Evolutionary conservation across 192 early-diverging fungal genomes (phyloP).

Genomic region (Backusella tuberculispora): DNA sequence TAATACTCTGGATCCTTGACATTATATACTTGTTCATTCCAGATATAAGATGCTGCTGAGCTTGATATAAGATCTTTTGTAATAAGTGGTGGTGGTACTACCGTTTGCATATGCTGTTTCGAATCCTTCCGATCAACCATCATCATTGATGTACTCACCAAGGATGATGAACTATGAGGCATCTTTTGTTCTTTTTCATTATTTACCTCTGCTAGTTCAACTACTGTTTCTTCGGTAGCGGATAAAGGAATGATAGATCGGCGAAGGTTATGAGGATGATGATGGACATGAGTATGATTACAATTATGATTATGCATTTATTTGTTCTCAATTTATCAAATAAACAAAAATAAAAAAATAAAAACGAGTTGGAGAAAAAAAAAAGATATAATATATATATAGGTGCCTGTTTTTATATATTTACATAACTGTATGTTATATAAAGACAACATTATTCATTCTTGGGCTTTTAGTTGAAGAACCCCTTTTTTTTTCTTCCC

Average conservation of each 20-base stretch:
- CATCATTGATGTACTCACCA: background rate
- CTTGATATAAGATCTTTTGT: constrained; percentile 12
- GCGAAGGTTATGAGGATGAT: background rate
- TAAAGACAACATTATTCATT: constrained; percentile 15
- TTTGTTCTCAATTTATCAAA: background rate
- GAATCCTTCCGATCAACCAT: background rate
- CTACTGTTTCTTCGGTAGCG: constrained; percentile 2
- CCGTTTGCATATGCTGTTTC: background rate
- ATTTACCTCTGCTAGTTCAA: background rate
- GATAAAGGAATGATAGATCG: background rate
- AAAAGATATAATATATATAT: background rate
- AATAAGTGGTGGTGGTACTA: background rate
- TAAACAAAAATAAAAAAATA: background rate
- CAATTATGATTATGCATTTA: constrained; percentile 1
- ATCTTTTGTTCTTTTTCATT: background rate
- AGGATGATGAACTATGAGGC: background rate
- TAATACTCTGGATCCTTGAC: constrained; percentile 11
- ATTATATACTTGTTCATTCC: constrained; percentile 2
- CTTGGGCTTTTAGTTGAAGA: constrained; percentile 5
- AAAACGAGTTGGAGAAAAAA: background rate
- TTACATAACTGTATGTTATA: constrained; percentile 4
- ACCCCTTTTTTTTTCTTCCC: background rate
- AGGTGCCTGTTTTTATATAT: background rate
- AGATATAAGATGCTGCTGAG: constrained; percentile 5
- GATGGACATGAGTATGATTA: background rate